Evolutionary conservation across 2,329 filamentous ascomycete species (phyloP).

Genomic region (Ophioceras dolichostomum): DNA sequence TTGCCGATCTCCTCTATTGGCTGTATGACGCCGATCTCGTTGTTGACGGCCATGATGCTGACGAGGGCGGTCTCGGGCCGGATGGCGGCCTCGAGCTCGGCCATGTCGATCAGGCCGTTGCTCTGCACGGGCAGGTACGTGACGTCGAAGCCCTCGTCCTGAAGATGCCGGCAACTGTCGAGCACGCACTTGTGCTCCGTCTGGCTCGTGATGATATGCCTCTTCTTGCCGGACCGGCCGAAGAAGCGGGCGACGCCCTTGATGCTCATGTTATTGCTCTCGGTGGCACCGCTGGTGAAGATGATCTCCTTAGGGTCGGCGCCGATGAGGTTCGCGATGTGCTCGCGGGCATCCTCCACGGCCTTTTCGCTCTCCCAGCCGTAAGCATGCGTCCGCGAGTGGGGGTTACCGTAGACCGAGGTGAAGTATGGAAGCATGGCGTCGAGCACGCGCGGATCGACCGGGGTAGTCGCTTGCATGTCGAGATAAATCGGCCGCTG

Average conservation of each 20-base stretch:
- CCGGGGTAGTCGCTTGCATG: slow-evolving; percentile 94
- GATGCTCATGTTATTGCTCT: slow-evolving; percentile 99
- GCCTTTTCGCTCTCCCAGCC: slow-evolving; percentile 97
- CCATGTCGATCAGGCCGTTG: slow-evolving; percentile 76
- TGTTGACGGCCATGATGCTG: slow-evolving; percentile 98
- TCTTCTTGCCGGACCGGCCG: slow-evolving; percentile 87
- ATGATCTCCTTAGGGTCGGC: slow-evolving; percentile 97
- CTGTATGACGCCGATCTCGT: slow-evolving; percentile 99
- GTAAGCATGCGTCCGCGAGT: slow-evolving; percentile 94
- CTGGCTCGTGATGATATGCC: slow-evolving; percentile 93
- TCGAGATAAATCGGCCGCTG: slow-evolving; percentile 93
- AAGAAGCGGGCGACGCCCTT: slow-evolving; percentile 97
- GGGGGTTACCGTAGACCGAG: slow-evolving; percentile 90
- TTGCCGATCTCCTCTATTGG: slow-evolving; percentile 87
- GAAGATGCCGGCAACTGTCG: slow-evolving; percentile 91
- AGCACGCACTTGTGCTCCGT: slow-evolving; percentile 99
- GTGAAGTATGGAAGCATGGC: slow-evolving; percentile 94
- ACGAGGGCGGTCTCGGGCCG: slow-evolving; percentile 83
- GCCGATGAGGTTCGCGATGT: slow-evolving; percentile 79
- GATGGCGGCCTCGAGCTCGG: slow-evolving; percentile 77
- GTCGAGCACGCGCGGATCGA: slow-evolving; percentile 89
- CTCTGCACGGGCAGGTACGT: slow-evolving; percentile 90
- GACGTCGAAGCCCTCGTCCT: slow-evolving; percentile 91
- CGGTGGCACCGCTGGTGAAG: slow-evolving; percentile 94
- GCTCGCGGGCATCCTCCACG: slow-evolving; percentile 71